These are phyloP conservation scores for Claviceps maximensis DNA, from an alignment of 2,329 filamentous ascomycete genomes.

Conservation along the genomic window DNA sequence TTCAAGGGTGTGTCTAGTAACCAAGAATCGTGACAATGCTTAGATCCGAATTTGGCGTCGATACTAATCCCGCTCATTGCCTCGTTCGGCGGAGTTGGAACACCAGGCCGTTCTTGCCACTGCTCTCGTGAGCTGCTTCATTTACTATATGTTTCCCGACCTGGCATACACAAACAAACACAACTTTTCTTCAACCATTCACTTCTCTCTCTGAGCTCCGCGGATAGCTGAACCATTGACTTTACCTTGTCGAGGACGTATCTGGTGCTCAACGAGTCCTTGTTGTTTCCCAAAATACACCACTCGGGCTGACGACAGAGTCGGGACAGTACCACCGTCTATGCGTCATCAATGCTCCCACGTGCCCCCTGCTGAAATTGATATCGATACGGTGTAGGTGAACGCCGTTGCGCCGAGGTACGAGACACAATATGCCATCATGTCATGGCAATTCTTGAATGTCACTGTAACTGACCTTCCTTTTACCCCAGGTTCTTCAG, in stretches of 20 bases:
- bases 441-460: neutral
- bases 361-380: neutral
- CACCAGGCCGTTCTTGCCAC: neutral
- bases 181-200: neutral
- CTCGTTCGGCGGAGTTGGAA: neutral
- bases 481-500: neutral
- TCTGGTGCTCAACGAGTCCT: neutral
- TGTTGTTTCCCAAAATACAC: neutral
- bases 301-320: slow-evolving; percentile 1
- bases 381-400: slow-evolving; percentile 4
- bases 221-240: neutral
- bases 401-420: slow-evolving; percentile 8
- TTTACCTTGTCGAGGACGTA: neutral
- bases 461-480: slow-evolving; percentile 4
- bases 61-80: neutral
- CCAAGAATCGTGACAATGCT: neutral
- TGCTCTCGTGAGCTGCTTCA: neutral
- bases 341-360: slow-evolving; percentile 4
- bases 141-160: neutral
- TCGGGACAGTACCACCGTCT: neutral
- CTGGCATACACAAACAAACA: neutral
- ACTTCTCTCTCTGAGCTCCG: neutral
- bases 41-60: neutral
- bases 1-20: neutral
- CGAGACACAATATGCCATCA: neutral